Evolutionary conservation across 1,284 basidiomycete genomes (phyloP), one percentile per base, ranked within the genome.

Genomic region (Abortiporus biennis): DNA sequence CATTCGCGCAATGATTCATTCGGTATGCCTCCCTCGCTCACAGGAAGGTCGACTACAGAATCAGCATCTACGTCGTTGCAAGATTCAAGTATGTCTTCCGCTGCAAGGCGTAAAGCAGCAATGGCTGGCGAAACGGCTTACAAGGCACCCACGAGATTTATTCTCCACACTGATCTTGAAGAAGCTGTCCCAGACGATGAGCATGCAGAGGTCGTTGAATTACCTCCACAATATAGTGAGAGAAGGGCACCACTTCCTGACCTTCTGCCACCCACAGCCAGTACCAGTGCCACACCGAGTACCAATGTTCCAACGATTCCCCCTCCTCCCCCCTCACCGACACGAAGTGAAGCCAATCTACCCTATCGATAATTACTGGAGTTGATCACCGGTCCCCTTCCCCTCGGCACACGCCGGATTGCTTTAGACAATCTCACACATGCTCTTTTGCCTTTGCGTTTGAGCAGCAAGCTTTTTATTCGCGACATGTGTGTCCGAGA

Each of bases 141-240:
- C 50, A 66, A 62, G 42, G 31, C 54, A 4, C 38, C 38, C 15
- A 63, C 78, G 22, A 71, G 79, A 34, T 82, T 78, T 57, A 69
- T 88, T 45, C 47, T 87, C 8, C 85, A 89, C 53, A 84, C 79
- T 1, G 85, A 88, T 55, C 72, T 73, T 8, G 67, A 66, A 22
- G 82, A 82, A 44, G 78, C 80, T 47, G 57, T 54, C 13, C 43
- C 67, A 12, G 66, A 68, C 15, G 65, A 68, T 13, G 67, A 66
- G n/a, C 67, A 69, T 33, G 67, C 66, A 27, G 83, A 73, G 6
- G 62, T 85, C 17, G 69, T 88, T 13, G 86, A 89, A 58, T 68
- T 87, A 4, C 85, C 85, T 13, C 86, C 86, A 15, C 77, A 79
- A 59, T 89, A 89, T 54, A 71, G 70, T 36, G 80, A 74, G 50